Conservation (phyloP, 2,329 filamentous ascomycete species). For the Talaromyces sp. region DNA sequence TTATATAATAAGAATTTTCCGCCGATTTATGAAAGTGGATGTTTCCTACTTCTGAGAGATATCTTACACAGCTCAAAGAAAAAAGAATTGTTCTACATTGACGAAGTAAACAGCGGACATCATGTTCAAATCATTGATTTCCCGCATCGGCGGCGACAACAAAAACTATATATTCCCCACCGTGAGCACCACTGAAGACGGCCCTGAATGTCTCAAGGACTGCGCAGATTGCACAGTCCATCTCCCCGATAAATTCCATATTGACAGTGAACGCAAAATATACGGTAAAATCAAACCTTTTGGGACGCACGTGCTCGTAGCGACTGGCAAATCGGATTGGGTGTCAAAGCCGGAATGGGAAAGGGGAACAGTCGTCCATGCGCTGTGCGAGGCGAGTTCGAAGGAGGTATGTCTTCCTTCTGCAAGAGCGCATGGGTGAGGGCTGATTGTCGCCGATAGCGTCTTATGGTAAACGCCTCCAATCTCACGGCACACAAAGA, state of each 20-base stretch:
- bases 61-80: not conserved
- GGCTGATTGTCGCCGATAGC: slow-evolving; percentile 21
- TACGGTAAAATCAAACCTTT: slow-evolving; percentile 39
- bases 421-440: too few relatives aligned
- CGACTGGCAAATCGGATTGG: slow-evolving; percentile 40
- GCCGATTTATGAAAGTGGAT: not conserved
- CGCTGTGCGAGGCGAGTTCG: slow-evolving; percentile 45
- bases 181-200: slow-evolving; percentile 34
- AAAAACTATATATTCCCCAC: slow-evolving; percentile 35
- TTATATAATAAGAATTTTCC: too few relatives aligned
- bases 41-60: not conserved
- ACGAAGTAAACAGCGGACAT: not conserved
- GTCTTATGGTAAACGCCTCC: slow-evolving; percentile 37
- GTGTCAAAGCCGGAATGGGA: slow-evolving; percentile 34
- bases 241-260: slow-evolving; percentile 35
- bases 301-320: slow-evolving; percentile 36
- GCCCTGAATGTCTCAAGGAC: slow-evolving; percentile 34
- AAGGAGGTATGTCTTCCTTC: slow-evolving; percentile 42
- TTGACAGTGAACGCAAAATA: slow-evolving; percentile 30
- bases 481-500: slow-evolving; percentile 28
- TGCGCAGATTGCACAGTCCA: slow-evolving; percentile 38
- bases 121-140: slow-evolving; percentile 33
- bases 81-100: not conserved
- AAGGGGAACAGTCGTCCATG: slow-evolving; percentile 52
- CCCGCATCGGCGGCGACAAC: slow-evolving; percentile 23